Conservation (phyloP, 352 stramenopile species). For the Blastocystis sp. region DNA sequence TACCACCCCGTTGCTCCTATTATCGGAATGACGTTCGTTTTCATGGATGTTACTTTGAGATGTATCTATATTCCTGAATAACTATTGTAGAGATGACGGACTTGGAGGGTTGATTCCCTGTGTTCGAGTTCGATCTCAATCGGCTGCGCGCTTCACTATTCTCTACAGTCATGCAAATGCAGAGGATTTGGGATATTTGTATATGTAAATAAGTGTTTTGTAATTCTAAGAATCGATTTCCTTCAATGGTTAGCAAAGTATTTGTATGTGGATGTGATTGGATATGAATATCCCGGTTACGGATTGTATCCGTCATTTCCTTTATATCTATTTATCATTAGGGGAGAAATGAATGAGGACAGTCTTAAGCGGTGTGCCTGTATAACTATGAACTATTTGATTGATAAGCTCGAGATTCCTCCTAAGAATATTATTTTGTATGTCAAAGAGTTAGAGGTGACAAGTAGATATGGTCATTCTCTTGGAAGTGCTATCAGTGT, state of each 20-base stretch:
- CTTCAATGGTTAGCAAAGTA: background rate
- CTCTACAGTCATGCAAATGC: constrained; percentile 58
- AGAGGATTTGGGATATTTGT: constrained; percentile 36
- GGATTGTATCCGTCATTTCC: background rate
- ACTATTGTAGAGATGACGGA: background rate
- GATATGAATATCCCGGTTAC: constrained; percentile 49
- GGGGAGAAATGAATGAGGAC: background rate
- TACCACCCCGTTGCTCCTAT: background rate
- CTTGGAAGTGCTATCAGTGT: constrained; percentile 47
- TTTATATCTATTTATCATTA: background rate
- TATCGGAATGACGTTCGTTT: background rate
- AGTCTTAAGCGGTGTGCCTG: background rate
- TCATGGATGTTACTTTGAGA: constrained; percentile 2
- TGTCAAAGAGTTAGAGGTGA: background rate
- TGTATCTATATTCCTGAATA: background rate
- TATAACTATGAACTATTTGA: constrained; percentile 9
- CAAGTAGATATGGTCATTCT: constrained; percentile 46
- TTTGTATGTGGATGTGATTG: constrained; percentile 17
- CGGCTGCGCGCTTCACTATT: background rate
- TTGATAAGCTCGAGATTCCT: background rate
- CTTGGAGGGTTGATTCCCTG: background rate
- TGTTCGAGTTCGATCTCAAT: background rate
- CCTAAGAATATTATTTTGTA: constrained; percentile 18
- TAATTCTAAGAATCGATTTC: background rate
- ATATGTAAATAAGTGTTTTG: background rate